Evolutionary conservation across 106 monocot species (phyloP).

Genomic region (Apostasia shenzhenica): DNA sequence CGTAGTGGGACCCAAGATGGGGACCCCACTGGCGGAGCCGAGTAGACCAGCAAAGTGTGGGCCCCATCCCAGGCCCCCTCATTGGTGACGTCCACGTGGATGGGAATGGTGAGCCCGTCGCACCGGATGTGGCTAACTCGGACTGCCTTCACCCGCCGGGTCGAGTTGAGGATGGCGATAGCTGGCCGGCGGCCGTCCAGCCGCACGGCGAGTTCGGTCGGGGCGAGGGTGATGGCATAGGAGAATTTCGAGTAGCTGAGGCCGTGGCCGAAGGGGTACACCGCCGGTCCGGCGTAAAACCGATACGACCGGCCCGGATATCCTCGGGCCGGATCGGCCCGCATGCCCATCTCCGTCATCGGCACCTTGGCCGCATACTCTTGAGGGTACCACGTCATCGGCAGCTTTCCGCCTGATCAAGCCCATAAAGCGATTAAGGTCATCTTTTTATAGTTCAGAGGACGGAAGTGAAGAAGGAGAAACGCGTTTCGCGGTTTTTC

Average conservation of each 20-base stretch:
- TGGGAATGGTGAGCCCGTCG: constrained; percentile 23
- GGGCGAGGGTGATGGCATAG: constrained; percentile 34
- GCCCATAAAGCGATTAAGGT: background rate
- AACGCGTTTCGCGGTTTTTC: background rate
- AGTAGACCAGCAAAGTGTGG: constrained; percentile 55
- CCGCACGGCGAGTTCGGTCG: constrained; percentile 23
- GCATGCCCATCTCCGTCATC: constrained; percentile 80
- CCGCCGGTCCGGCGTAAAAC: constrained; percentile 72
- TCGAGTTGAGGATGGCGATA: background rate
- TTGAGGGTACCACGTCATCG: constrained; percentile 85
- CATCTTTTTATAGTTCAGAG: background rate
- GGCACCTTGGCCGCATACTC: constrained; percentile 41
- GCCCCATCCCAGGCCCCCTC: constrained; percentile 34
- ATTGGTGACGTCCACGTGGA: constrained; percentile 60
- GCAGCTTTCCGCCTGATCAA: constrained; percentile 61
- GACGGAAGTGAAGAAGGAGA: background rate
- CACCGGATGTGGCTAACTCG: constrained; percentile 41
- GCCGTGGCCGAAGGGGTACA: constrained; percentile 75
- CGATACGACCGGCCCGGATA: constrained; percentile 80
- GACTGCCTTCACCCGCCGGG: constrained; percentile 14
- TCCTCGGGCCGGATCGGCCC: constrained; percentile 31
- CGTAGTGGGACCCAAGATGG: constrained; percentile 9
- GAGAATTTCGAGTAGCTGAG: constrained; percentile 62
- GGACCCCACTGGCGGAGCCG: constrained; percentile 21
- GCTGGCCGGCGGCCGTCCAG: constrained; percentile 16